A percentile compares a stretch with the other conserved stretches of the same genome.
phyloP scores from a whole-genome alignment of 257 asterid genomes.

The Parsonsia alboflavescens region DNA sequence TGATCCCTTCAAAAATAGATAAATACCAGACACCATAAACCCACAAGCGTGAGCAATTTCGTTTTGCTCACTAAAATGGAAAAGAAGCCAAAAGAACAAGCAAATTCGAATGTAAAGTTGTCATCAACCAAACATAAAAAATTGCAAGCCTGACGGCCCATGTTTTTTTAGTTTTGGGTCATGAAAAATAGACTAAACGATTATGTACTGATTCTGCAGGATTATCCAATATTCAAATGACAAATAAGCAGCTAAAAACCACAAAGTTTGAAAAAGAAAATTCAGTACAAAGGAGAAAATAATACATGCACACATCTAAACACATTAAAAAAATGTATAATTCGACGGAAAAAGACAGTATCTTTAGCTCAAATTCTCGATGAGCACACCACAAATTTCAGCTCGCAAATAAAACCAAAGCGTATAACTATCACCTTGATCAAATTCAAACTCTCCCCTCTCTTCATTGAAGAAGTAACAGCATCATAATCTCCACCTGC shows the following conservation, averaged over 20 bases:
- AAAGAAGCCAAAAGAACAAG: not conserved
- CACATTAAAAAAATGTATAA: not conserved
- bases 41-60: not conserved
- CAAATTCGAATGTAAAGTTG: not conserved
- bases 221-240: too few relatives aligned
- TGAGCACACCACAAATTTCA: not conserved
- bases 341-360: not conserved
- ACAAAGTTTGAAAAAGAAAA: not conserved
- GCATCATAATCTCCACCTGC: slow-evolving; percentile 47
- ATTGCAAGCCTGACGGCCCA: not conserved
- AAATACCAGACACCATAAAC: slow-evolving; percentile 4
- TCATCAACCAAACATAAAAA: not conserved
- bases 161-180: not conserved
- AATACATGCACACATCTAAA: not conserved
- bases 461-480: slow-evolving; percentile 37
- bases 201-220: too few relatives aligned
- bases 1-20: slow-evolving; percentile 40
- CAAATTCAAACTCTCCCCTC: slow-evolving; percentile 19
- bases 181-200: not conserved
- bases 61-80: not conserved
- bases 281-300: not conserved
- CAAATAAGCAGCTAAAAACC: not conserved
- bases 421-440: slow-evolving; percentile 28
- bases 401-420: slow-evolving; percentile 42
- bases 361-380: not conserved